Evolutionary conservation across 331 rosid species (phyloP).

Genomic region (Ulmus americana): DNA sequence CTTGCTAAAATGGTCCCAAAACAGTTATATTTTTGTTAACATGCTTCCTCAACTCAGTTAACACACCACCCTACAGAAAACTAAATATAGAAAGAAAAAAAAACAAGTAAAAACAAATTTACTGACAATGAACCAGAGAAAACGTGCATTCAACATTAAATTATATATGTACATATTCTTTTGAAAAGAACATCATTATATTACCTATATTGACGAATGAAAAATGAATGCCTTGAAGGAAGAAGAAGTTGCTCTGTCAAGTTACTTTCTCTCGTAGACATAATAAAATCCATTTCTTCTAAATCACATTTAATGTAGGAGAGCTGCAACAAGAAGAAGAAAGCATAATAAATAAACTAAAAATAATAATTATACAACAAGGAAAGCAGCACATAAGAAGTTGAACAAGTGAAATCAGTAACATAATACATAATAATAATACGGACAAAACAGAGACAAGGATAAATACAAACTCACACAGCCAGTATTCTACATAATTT

Average conservation of each 20-base stretch:
- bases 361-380: conserved; percentile 4
- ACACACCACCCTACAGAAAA: too few species aligned
- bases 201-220: conserved; percentile 91
- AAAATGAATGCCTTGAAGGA: conserved; percentile 89
- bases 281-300: conserved; percentile 84
- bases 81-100: neutral
- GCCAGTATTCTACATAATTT: neutral
- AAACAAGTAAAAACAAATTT: neutral
- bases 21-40: too few species aligned
- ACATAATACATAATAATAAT: neutral
- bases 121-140: conserved; percentile 12
- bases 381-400: neutral
- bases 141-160: neutral
- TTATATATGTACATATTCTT: too few species aligned
- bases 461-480: neutral
- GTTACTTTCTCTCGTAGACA: conserved; percentile 66
- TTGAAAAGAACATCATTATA: neutral
- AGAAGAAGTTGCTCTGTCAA: conserved; percentile 85
- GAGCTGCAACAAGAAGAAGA: conserved; percentile 52
- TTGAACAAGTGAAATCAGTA: neutral
- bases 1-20: too few species aligned
- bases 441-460: neutral
- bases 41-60: too few species aligned
- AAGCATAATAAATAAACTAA: conserved; percentile 13
- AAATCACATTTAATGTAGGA: conserved; percentile 71